Percentiles rank a stretch among this genome's conserved stretches.
These are phyloP conservation scores for Acacia confusa DNA, from an alignment of 306 rosid species.

Conservation along the genomic window DNA sequence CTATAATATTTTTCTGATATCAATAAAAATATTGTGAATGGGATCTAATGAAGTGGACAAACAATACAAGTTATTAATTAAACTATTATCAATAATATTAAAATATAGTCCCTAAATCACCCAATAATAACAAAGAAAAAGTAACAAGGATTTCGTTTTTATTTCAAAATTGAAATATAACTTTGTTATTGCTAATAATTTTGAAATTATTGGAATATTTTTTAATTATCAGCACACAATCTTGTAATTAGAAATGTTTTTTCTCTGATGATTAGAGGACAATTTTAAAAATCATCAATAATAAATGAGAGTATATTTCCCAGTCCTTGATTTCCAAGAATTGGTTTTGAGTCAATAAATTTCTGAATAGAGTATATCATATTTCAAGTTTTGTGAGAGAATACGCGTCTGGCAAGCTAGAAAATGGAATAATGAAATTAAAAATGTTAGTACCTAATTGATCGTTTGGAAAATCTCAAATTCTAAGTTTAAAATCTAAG, in stretches of 20 bases:
- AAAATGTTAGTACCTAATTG: not conserved
- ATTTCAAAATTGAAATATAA: too few species aligned
- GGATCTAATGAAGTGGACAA: too few species aligned
- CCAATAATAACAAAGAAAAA: not conserved
- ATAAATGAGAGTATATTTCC: not conserved
- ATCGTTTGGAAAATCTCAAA: too few species aligned
- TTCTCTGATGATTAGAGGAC: not conserved
- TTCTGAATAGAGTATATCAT: not conserved
- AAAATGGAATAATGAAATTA: not conserved
- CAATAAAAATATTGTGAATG: too few species aligned
- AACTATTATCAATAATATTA: too few species aligned
- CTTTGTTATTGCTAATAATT: too few species aligned
- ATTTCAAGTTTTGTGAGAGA: not conserved
- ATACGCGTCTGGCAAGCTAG: not conserved
- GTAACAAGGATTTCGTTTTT: not conserved
- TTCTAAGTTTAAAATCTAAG: too few species aligned
- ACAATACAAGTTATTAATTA: too few species aligned
- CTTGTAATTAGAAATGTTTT: not conserved
- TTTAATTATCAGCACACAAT: not conserved
- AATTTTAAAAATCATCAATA: not conserved
- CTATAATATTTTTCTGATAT: not conserved
- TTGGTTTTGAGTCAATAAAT: not conserved
- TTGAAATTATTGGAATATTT: too few species aligned
- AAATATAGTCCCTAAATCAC: too few species aligned
- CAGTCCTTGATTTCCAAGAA: not conserved